Conservation (phyloP, 164 flowering plant species). For the Warburgia ugandensis region DNA sequence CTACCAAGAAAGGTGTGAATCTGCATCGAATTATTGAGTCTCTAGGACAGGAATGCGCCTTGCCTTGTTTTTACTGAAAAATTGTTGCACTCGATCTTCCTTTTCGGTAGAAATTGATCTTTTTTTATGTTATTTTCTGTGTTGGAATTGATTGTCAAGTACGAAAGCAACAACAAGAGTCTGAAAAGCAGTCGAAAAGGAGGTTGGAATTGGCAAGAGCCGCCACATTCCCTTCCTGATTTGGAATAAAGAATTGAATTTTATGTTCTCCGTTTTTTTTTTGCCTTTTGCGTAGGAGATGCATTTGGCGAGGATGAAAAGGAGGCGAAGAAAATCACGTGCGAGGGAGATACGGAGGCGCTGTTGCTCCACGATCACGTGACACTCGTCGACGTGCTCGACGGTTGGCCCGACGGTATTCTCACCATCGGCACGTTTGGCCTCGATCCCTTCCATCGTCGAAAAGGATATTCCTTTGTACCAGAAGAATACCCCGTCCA, state of each 20-base stretch:
- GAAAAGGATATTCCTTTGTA: conserved; percentile 6
- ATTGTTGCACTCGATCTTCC: not conserved
- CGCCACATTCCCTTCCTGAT: too few relatives aligned
- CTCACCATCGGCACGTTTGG: conserved; percentile 71
- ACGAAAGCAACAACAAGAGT: not conserved
- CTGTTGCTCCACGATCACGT: conserved; percentile 27
- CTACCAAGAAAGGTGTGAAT: conserved; percentile 17
- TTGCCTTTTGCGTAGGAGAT: conserved; percentile 14
- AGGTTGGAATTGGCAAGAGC: too few relatives aligned
- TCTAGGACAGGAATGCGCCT: not conserved
- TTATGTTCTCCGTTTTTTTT: not conserved
- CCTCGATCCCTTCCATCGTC: conserved; percentile 28
- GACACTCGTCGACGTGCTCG: conserved; percentile 27
- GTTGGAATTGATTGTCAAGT: not conserved
- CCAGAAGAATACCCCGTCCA: conserved; percentile 15
- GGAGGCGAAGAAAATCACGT: conserved; percentile 13
- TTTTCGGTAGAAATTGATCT: not conserved
- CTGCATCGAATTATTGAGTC: not conserved
- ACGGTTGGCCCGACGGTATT: conserved; percentile 56
- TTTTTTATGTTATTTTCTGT: not conserved
- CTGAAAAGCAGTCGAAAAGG: too few relatives aligned
- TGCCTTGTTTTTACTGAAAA: not conserved
- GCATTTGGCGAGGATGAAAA: conserved; percentile 14
- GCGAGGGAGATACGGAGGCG: conserved; percentile 28
- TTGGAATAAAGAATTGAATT: not conserved